Conservation (phyloP, 2,329 filamentous ascomycete species). For the Fusarium paranaense region DNA sequence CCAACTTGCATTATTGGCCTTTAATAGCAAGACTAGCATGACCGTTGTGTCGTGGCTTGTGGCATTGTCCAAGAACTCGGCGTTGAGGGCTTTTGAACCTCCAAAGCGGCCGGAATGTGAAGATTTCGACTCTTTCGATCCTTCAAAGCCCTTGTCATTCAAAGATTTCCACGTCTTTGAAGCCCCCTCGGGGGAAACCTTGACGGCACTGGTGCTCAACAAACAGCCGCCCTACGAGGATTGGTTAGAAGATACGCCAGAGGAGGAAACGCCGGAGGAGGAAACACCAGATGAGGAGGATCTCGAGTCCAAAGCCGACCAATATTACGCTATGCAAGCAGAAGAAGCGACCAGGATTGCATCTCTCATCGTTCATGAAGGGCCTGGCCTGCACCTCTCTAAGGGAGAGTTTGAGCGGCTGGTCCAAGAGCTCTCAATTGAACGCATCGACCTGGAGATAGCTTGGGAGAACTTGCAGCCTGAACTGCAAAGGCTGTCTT, state of each 20-base stretch:
- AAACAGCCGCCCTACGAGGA: not conserved
- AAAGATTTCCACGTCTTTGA: conserved; percentile 14
- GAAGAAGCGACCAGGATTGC: not conserved
- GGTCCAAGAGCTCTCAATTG: not conserved
- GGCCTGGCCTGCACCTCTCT: conserved; percentile 3
- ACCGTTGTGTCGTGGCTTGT: conserved; percentile 17
- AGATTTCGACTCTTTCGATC: conserved; percentile 14
- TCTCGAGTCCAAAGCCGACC: not conserved
- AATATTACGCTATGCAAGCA: not conserved
- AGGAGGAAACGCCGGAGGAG: not conserved
- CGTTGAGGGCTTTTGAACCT: not conserved
- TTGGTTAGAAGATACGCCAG: not conserved
- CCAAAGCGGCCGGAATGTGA: conserved; percentile 6
- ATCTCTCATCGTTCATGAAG: not conserved
- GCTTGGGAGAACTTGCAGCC: not conserved
- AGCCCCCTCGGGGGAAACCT: not conserved
- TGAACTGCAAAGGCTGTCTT: not conserved
- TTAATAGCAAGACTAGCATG: conserved; percentile 2
- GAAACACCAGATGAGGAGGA: not conserved
- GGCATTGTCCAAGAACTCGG: not conserved
- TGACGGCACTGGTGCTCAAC: not conserved
- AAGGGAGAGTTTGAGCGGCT: not conserved
- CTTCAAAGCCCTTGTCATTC: conserved; percentile 6
- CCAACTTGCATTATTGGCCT: conserved; percentile 16
- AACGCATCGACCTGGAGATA: not conserved